A percentile compares a stretch with the other conserved stretches of the same genome.
Evolutionary conservation across 768 basidiomycete species (phyloP).

Genomic region (Pleurotus eryngii): DNA sequence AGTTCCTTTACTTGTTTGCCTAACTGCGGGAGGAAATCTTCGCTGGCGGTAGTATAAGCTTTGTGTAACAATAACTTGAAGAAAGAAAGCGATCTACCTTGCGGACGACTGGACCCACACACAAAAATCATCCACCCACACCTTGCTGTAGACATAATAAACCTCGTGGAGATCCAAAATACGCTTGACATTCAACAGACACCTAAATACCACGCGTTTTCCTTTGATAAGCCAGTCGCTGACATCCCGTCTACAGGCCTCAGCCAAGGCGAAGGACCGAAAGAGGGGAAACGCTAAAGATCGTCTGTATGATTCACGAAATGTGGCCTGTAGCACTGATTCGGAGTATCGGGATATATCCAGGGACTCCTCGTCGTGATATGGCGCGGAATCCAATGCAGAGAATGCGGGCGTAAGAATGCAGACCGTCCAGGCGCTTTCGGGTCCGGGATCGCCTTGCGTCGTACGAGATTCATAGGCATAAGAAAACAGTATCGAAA

Average conservation of each 20-base stretch:
- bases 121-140: conserved; percentile 85
- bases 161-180: conserved; percentile 81
- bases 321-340: conserved; percentile 45
- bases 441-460: conserved; percentile 76
- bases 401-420: conserved; percentile 73
- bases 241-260: conserved; percentile 65
- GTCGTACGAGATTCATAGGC: conserved; percentile 80
- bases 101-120: conserved; percentile 73
- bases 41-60: conserved; percentile 36
- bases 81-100: conserved; percentile 37
- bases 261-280: conserved; percentile 72
- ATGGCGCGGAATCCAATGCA: conserved; percentile 75
- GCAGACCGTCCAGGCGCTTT: conserved; percentile 86
- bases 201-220: conserved; percentile 58
- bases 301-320: conserved; percentile 70
- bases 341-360: conserved; percentile 27
- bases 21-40: conserved; percentile 48
- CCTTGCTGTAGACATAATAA: conserved; percentile 85
- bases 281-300: conserved; percentile 75
- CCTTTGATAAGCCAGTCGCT: conserved; percentile 55
- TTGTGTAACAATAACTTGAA: background rate
- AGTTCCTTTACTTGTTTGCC: conserved; percentile 37
- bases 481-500: conserved; percentile 75
- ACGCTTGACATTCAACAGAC: conserved; percentile 66
- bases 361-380: conserved; percentile 12